phyloP scores from a whole-genome alignment of 371 early-diverging fungal genomes.

The Zancudomyces culisetae region DNA sequence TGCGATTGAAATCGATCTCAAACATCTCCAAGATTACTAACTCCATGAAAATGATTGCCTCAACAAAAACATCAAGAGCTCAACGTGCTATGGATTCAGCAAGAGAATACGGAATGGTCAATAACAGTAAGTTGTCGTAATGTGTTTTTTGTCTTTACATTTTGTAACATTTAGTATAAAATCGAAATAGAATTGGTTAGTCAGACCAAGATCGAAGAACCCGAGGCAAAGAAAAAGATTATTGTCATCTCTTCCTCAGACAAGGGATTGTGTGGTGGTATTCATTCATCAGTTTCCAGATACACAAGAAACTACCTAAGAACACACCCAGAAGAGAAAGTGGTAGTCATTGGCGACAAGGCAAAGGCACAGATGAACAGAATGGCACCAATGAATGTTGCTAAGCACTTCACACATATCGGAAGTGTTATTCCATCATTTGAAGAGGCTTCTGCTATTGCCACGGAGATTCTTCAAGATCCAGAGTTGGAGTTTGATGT shows the following conservation, averaged over 20 bases:
- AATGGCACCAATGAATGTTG: slow-evolving; percentile 47
- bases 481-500: slow-evolving; percentile 45
- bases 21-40: slow-evolving; percentile 98
- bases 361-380: slow-evolving; percentile 78
- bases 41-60: slow-evolving; percentile 99
- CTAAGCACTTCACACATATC: slow-evolving; percentile 71
- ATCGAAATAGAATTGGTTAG: slow-evolving; percentile 37
- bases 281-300: slow-evolving; percentile 90
- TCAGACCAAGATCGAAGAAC: slow-evolving; percentile 52
- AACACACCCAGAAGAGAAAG: slow-evolving; percentile 27
- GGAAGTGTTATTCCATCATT: slow-evolving; percentile 80
- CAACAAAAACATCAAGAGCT: slow-evolving; percentile 91
- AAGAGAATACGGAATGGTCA: slow-evolving; percentile 63
- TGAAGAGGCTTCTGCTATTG: slow-evolving; percentile 68
- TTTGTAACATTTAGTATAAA: slow-evolving; percentile 11
- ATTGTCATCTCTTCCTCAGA: slow-evolving; percentile 68
- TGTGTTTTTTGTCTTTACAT: not conserved
- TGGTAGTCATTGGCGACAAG: slow-evolving; percentile 83
- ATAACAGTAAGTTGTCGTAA: slow-evolving; percentile 10
- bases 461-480: slow-evolving; percentile 48
- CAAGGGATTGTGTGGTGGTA: slow-evolving; percentile 97
- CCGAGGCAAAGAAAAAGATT: slow-evolving; percentile 42
- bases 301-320: slow-evolving; percentile 45
- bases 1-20: slow-evolving; percentile 87
- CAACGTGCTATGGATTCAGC: slow-evolving; percentile 88